A percentile compares a stretch with the other conserved stretches of the same genome.
Evolutionary conservation across 2,329 filamentous ascomycete genomes (phyloP).

Genomic region (Graphilbum sp.): DNA sequence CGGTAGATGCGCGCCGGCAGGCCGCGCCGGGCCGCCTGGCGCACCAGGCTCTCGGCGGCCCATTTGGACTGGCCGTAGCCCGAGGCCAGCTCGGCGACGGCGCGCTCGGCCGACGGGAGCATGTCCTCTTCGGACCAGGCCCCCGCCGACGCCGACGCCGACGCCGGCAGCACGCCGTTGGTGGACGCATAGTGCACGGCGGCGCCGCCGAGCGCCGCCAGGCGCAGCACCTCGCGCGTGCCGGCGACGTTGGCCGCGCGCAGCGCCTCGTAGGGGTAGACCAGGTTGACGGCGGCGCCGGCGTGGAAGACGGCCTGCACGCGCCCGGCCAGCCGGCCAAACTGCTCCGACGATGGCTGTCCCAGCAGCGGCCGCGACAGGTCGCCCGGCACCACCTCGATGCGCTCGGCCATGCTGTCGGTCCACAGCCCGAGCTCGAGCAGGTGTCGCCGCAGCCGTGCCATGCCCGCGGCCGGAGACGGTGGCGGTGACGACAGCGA

Average conservation of each 20-base stretch:
- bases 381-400: conserved; percentile 61
- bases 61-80: conserved; percentile 71
- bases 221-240: conserved; percentile 57
- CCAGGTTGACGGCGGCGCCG: conserved; percentile 62
- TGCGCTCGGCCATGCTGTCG: conserved; percentile 60
- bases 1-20: conserved; percentile 57
- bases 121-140: conserved; percentile 58
- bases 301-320: conserved; percentile 64
- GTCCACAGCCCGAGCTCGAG: conserved; percentile 67
- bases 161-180: conserved; percentile 62
- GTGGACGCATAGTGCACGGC: conserved; percentile 68
- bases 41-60: conserved; percentile 61
- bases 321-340: conserved; percentile 45
- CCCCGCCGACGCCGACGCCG: conserved; percentile 46
- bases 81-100: conserved; percentile 45
- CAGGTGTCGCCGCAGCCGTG: conserved; percentile 57
- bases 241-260: conserved; percentile 62
- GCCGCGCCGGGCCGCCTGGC: conserved; percentile 51
- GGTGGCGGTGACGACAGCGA: conserved; percentile 40
- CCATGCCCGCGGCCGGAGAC: conserved; percentile 54
- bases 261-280: conserved; percentile 66
- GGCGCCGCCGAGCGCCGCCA: conserved; percentile 46
- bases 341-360: conserved; percentile 41
- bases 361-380: conserved; percentile 53
- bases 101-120: conserved; percentile 46